Percentiles rank a stretch among this genome's conserved stretches.
phyloP scores from a whole-genome alignment of 2,329 filamentous ascomycete genomes.

The Gaeumannomyces sp. region DNA sequence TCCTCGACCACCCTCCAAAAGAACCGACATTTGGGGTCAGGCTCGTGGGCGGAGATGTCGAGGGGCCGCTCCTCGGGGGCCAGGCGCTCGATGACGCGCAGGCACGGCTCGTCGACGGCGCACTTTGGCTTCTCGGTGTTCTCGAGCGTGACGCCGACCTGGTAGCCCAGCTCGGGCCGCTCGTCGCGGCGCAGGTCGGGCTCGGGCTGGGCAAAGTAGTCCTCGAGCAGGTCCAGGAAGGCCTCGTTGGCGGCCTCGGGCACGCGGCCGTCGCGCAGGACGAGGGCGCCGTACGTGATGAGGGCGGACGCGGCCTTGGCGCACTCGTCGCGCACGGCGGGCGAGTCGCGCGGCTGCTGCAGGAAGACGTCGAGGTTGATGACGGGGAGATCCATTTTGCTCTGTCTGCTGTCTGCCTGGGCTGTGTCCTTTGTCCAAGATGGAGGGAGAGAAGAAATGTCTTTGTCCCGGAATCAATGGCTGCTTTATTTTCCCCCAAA shows the following conservation, averaged over 20 bases:
- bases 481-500: background rate
- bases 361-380: slow-evolving; percentile 55
- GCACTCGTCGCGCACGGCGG: slow-evolving; percentile 45
- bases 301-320: slow-evolving; percentile 47
- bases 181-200: slow-evolving; percentile 41
- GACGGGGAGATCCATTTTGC: slow-evolving; percentile 50
- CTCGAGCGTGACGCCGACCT: slow-evolving; percentile 56
- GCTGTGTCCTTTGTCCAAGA: background rate
- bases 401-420: background rate
- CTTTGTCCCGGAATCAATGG: background rate
- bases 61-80: slow-evolving; percentile 49
- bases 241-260: slow-evolving; percentile 46
- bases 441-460: background rate
- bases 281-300: slow-evolving; percentile 53
- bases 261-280: slow-evolving; percentile 55
- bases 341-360: slow-evolving; percentile 32
- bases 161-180: slow-evolving; percentile 52
- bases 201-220: slow-evolving; percentile 55
- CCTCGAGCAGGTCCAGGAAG: slow-evolving; percentile 57
- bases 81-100: slow-evolving; percentile 49
- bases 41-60: slow-evolving; percentile 49
- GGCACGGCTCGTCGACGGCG: slow-evolving; percentile 55
- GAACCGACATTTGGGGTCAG: slow-evolving; percentile 57
- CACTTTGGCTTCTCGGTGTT: slow-evolving; percentile 60
- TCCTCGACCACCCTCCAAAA: slow-evolving; percentile 55